Base-by-base conservation (phyloP, 257 asterid genomes). In the Solanum megistacrolobum region DNA sequence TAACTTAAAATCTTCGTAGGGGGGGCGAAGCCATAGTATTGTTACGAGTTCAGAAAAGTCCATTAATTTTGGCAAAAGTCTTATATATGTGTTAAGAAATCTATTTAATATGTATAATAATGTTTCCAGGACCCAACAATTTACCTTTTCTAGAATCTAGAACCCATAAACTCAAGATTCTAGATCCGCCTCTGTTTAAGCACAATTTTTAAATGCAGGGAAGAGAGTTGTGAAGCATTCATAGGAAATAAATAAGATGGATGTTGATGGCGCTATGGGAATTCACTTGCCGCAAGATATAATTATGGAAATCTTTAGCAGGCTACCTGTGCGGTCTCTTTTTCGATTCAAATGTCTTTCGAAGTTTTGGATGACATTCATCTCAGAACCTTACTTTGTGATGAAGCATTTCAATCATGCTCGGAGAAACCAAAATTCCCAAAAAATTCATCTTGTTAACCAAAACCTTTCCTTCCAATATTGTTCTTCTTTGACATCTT, bases 311-410 rank as follows among this genome's bases (percentile, higher is more conserved):
- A 88, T 88, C 78, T 86, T 88, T 74, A 16, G 10, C 10, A 84
- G 88, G 27, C 39, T 87, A 55, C 85, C 88, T 4, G 87, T 88
- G 6, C 76, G 84, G 55, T 74, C 88, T 20, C 73, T 91, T 39
- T 8, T 82, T 46, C 83, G 34, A 23, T 91, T 87, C 88, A 86
- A 87, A 66, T 89, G 91, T 72, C 88, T 89, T 18, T 75, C 83
- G 12, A 75, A 23, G 10, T 6, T 12, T 75, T 75, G 83, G 83
- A 38, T 5, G 21, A 12, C 32, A 6, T 39, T 12, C 21, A 76
- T 76, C 6, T 12, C 23, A 5, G 58, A 76, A 16, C 83, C 23
- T 8, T 76, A 76, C 48, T 76, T 76, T 38, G 27, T 2, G 55
- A 38, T 20, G 81, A 34, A 34, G 46, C 81, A 73, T 73, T 25